Conservation (phyloP, 208 protist genomes). For the Zelonia costaricensis region DNA sequence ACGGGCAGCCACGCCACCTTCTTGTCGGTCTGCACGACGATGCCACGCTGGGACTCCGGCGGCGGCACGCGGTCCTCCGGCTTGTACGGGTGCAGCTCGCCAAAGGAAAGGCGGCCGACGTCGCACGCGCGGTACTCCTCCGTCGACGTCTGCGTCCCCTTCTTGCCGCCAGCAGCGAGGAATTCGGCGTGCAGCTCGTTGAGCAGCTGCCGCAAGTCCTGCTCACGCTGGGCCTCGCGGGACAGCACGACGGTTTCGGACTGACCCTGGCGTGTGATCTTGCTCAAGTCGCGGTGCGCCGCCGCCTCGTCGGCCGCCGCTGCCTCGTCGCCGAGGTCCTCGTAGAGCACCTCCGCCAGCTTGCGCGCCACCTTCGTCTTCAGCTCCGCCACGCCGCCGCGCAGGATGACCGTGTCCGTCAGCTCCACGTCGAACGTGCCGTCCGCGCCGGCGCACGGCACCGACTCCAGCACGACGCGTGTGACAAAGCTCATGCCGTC, state of each 20-base stretch:
- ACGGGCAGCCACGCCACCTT: conserved; percentile 95
- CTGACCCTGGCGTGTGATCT: conserved; percentile 80
- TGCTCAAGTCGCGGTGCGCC: conserved; percentile 47
- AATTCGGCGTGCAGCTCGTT: conserved; percentile 70
- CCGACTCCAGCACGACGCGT: conserved; percentile 68
- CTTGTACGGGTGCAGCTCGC: conserved; percentile 58
- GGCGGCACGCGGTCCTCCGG: conserved; percentile 33
- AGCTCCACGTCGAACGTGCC: conserved; percentile 71
- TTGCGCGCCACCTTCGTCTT: conserved; percentile 75
- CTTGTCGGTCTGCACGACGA: conserved; percentile 86
- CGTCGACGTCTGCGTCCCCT: conserved; percentile 39
- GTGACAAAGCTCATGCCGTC: conserved; percentile 88
- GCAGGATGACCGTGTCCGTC: conserved; percentile 78
- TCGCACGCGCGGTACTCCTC: conserved; percentile 72
- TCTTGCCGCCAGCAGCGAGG: conserved; percentile 77
- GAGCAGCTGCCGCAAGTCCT: conserved; percentile 64
- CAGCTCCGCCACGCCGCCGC: conserved; percentile 55
- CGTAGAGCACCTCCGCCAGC: conserved; percentile 75
- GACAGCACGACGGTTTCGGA: conserved; percentile 72
- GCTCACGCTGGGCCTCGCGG: conserved; percentile 70
- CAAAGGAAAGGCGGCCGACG: conserved; percentile 68
- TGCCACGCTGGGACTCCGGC: conserved; percentile 36
- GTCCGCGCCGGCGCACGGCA: conserved; percentile 27
- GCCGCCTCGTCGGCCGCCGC: conserved; percentile 14
- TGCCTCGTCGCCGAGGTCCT: conserved; percentile 32